Percentiles rank a stretch among this genome's conserved stretches.
phyloP scores from a whole-genome alignment of 108 stramenopile species.

The Bacterosira constricta region DNA sequence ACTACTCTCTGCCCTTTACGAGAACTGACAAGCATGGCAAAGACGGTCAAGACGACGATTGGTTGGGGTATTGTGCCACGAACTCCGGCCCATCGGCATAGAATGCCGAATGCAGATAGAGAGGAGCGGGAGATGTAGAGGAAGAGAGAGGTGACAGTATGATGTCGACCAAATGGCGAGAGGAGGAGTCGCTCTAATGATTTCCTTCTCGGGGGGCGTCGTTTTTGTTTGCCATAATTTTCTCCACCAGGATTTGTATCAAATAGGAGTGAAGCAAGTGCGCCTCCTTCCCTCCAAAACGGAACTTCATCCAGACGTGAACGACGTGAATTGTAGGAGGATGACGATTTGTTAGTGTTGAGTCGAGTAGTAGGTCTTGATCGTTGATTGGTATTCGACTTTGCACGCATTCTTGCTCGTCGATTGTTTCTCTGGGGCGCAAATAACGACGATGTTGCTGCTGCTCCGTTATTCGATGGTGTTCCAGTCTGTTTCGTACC shows the following conservation, averaged over 20 bases:
- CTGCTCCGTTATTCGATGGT: background rate
- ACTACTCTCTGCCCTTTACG: constrained; percentile 45
- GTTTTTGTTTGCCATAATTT: background rate
- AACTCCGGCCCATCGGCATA: constrained; percentile 76
- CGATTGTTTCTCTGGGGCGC: constrained; percentile 22
- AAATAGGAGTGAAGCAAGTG: constrained; percentile 39
- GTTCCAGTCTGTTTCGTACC: background rate
- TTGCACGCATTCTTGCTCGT: constrained; percentile 40
- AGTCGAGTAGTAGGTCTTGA: too few species aligned
- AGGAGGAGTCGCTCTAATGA: constrained; percentile 35
- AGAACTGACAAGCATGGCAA: constrained; percentile 47
- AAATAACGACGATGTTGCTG: background rate
- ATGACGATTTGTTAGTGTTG: background rate
- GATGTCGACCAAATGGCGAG: constrained; percentile 26
- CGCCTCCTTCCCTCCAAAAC: constrained; percentile 44
- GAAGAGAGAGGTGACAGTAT: constrained; percentile 38
- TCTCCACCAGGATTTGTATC: constrained; percentile 5
- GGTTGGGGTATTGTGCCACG: constrained; percentile 72
- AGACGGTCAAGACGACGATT: constrained; percentile 55
- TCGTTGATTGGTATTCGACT: background rate
- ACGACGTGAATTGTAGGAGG: background rate
- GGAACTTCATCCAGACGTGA: constrained; percentile 29
- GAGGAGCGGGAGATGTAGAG: constrained; percentile 22
- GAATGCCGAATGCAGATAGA: constrained; percentile 31
- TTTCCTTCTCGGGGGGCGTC: background rate